Evolutionary conservation across 495 filamentous ascomycete genomes (phyloP).

Genomic region (Antarctomyces pellizariae): DNA sequence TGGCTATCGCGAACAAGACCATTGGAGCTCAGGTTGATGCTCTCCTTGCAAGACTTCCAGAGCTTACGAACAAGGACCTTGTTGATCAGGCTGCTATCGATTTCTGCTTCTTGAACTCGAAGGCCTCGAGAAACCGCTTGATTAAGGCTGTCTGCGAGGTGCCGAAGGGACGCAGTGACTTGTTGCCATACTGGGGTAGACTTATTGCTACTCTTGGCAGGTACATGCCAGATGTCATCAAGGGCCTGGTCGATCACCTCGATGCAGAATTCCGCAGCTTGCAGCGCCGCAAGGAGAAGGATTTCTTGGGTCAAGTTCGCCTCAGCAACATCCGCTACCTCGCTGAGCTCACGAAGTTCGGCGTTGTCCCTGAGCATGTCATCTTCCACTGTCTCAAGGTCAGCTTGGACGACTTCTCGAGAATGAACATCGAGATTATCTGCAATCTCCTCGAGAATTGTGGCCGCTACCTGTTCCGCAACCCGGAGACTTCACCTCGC

Average conservation of each 20-base stretch:
- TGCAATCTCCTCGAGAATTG: constrained; percentile 95
- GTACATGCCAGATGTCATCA: constrained; percentile 81
- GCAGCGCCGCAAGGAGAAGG: constrained; percentile 94
- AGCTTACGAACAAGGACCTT: constrained; percentile 72
- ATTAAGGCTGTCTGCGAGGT: constrained; percentile 86
- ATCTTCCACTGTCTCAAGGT: constrained; percentile 98
- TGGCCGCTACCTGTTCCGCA: constrained; percentile 80
- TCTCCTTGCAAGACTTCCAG: constrained; percentile 64
- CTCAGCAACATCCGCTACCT: constrained; percentile 91
- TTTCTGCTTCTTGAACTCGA: constrained; percentile 97
- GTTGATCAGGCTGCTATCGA: constrained; percentile 84
- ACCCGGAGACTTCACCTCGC: constrained; percentile 75
- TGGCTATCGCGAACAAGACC: constrained; percentile 88
- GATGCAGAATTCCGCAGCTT: constrained; percentile 95
- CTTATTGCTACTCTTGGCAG: constrained; percentile 81
- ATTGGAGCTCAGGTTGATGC: constrained; percentile 94
- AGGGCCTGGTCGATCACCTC: constrained; percentile 77
- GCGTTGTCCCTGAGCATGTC: constrained; percentile 92
- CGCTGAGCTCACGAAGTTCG: constrained; percentile 93
- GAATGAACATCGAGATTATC: constrained; percentile 97
- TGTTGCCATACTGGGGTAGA: constrained; percentile 80
- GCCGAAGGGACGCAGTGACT: constrained; percentile 75
- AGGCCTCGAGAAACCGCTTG: constrained; percentile 83
- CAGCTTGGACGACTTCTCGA: constrained; percentile 88
- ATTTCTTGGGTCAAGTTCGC: constrained; percentile 83